Evolutionary conservation across 2,329 filamentous ascomycete genomes (phyloP).

Genomic region (Hirsutella rhossiliensis): DNA sequence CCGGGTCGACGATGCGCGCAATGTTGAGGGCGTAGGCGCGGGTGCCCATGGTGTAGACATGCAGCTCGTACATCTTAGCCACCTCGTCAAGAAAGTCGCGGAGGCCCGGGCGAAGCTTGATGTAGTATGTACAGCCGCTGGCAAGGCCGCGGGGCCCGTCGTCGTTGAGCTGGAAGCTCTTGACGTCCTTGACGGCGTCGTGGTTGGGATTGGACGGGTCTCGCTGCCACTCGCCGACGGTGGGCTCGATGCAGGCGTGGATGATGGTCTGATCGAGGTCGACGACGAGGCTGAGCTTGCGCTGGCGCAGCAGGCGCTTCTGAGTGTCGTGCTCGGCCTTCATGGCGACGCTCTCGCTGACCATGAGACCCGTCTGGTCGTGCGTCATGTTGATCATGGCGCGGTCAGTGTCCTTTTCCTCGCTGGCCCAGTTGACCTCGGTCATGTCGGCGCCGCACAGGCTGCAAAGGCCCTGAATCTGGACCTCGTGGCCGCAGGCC

Average conservation of each 20-base stretch:
- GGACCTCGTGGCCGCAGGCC: slow-evolving; percentile 79
- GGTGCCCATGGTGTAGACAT: slow-evolving; percentile 99
- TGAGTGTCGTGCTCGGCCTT: slow-evolving; percentile 80
- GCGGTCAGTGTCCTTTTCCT: slow-evolving; percentile 66
- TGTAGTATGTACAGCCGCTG: slow-evolving; percentile 87
- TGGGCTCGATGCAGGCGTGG: slow-evolving; percentile 93
- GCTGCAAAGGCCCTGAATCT: slow-evolving; percentile 83
- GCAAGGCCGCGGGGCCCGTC: slow-evolving; percentile 61
- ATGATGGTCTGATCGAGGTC: slow-evolving; percentile 98
- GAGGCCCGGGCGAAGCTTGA: slow-evolving; percentile 88
- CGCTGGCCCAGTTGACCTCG: slow-evolving; percentile 72
- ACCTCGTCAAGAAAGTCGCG: slow-evolving; percentile 68
- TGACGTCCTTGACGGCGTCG: slow-evolving; percentile 78
- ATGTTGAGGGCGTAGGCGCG: slow-evolving; percentile 91
- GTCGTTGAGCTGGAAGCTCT: slow-evolving; percentile 78
- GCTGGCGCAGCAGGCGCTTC: slow-evolving; percentile 62
- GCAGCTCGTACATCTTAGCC: slow-evolving; percentile 77
- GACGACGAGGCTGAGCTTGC: slow-evolving; percentile 86
- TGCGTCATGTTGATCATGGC: slow-evolving; percentile 93
- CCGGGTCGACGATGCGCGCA: slow-evolving; percentile 83
- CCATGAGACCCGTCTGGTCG: slow-evolving; percentile 75
- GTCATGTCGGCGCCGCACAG: slow-evolving; percentile 96
- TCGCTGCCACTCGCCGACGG: slow-evolving; percentile 87
- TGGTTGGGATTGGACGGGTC: slow-evolving; percentile 86
- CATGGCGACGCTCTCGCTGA: slow-evolving; percentile 71